Evolutionary conservation across 306 rosid genomes (phyloP).

Genomic region (Prunus campanulata): DNA sequence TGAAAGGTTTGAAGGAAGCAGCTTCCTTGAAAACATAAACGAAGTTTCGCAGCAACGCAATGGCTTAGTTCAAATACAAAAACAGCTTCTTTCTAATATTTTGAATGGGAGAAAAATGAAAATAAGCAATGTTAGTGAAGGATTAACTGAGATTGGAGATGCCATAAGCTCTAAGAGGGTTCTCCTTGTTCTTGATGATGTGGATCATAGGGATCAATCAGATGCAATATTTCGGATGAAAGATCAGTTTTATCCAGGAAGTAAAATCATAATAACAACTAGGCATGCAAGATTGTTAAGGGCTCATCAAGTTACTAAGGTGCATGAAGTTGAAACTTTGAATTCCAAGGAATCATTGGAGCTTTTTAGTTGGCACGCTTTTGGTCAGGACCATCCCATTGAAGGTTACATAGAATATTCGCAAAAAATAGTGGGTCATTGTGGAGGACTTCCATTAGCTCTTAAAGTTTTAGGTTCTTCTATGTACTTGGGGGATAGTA

Average conservation of each 20-base stretch:
- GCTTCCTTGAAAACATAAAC: not conserved
- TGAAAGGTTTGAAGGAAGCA: not conserved
- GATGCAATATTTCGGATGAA: not conserved
- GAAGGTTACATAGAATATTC: not conserved
- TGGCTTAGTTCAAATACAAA: not conserved
- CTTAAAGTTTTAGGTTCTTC: not conserved
- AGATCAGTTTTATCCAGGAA: not conserved
- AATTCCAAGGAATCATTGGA: not conserved
- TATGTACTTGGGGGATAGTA: not conserved
- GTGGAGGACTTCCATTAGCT: not conserved
- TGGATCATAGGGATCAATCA: not conserved
- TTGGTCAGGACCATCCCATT: not conserved
- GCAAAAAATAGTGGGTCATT: no score
- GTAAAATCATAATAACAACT: not conserved
- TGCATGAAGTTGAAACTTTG: not conserved
- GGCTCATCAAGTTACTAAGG: not conserved
- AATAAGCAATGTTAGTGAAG: not conserved
- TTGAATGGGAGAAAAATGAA: not conserved
- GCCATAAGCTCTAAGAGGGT: not conserved
- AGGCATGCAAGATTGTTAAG: not conserved
- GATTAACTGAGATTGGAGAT: not conserved
- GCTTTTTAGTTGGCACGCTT: not conserved
- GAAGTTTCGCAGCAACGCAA: not conserved
- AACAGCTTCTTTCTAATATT: not conserved
- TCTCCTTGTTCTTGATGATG: constrained; percentile 2